Conservation (phyloP, 2,329 filamentous ascomycete species). For the Colletotrichum lupini region DNA sequence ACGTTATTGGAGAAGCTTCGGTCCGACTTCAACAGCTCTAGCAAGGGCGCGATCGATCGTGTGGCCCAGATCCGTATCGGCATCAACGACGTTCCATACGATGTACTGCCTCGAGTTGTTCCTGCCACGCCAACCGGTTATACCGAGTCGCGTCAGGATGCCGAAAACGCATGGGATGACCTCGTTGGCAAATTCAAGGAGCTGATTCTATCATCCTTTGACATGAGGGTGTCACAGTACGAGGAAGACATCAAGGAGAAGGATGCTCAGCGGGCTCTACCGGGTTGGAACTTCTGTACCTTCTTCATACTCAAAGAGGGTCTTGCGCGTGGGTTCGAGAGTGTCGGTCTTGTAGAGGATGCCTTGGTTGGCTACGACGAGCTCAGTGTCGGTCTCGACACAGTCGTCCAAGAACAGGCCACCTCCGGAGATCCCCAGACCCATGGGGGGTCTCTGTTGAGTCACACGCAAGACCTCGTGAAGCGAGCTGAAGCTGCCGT, state of each 20-base stretch:
- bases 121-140: slow-evolving; percentile 73
- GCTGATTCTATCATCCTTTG: slow-evolving; percentile 89
- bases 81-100: slow-evolving; percentile 75
- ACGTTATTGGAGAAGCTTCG: slow-evolving; percentile 91
- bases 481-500: slow-evolving; percentile 65
- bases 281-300: slow-evolving; percentile 99
- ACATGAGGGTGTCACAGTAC: slow-evolving; percentile 90
- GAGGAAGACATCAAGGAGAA: slow-evolving; percentile 97
- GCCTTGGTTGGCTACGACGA: slow-evolving; percentile 96
- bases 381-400: slow-evolving; percentile 86
- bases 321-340: slow-evolving; percentile 92
- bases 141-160: slow-evolving; percentile 79
- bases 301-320: slow-evolving; percentile 99
- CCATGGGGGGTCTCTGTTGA: slow-evolving; percentile 78
- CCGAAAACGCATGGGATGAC: slow-evolving; percentile 85
- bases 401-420: slow-evolving; percentile 80
- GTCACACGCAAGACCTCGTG: slow-evolving; percentile 79
- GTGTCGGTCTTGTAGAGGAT: slow-evolving; percentile 94
- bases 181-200: slow-evolving; percentile 87
- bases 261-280: slow-evolving; percentile 85
- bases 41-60: slow-evolving; percentile 79
- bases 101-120: slow-evolving; percentile 70
- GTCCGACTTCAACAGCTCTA: slow-evolving; percentile 86
- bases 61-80: slow-evolving; percentile 87
- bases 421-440: slow-evolving; percentile 68